Evolutionary conservation across 768 basidiomycete genomes (phyloP), one percentile per base, ranked within the genome.

Genomic region (Termitomyces sp.): DNA sequence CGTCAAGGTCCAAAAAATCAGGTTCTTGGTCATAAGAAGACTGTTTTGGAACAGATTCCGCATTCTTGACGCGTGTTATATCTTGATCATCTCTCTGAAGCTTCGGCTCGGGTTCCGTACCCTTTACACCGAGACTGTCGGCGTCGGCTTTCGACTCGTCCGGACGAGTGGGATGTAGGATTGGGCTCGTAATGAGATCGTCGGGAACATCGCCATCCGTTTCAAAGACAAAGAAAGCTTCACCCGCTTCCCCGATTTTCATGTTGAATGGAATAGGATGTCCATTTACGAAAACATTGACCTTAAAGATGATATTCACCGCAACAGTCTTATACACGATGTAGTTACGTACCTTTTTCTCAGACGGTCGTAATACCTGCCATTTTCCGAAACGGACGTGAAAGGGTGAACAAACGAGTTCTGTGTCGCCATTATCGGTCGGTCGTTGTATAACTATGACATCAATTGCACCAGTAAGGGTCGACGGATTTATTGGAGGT

Each of bases 191-290:
- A 61, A 94, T 89, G 60, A 99, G 84, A 68, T 94, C 91, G 47
- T 84, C 88, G 3, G 97, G 96, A 31, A 98, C 87, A 58, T 98
- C 94, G 39, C 88, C 92, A 41, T 95, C 92, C 0, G 96, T 98
- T 72, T 99, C 96, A 63, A 98, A 93, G 41, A 99, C 90, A 67
- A 98, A 98, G 79, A 98, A 99, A 0, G 95, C 97, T 73, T 99
- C 97, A 5, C 97, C 97, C 1, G 97, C 94, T 58, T 98, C 97
- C 41, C 94, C 95, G 60, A 98, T 94, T 79, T 99, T 98, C 97
- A 99, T 99, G 71, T 81, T 82, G 71, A 92, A 98, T 0, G 96
- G 96, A 56, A 94, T 88, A 44, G 81, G 79, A 63, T 85, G 77
- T 41, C 90, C 92, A 72, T 97, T 95, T 65, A 98, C 86, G 51